phyloP scores from a whole-genome alignment of 2,329 filamentous ascomycete species.

The Venturia asperata region DNA sequence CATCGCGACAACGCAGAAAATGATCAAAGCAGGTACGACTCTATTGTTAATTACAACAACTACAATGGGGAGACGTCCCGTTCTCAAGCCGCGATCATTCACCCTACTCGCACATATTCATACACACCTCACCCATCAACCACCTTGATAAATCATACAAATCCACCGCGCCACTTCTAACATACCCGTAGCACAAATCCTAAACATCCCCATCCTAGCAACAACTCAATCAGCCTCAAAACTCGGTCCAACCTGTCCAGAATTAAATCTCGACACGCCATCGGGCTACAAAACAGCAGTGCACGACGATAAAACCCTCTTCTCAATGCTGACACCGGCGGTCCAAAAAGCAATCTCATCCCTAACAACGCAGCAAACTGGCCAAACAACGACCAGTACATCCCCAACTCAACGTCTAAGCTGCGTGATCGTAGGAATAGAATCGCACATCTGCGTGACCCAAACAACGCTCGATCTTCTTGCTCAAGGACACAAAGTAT shows the following conservation, averaged over 20 bases:
- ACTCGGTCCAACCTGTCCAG: conserved; percentile 70
- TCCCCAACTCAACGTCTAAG: conserved; percentile 34
- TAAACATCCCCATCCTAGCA: conserved; percentile 71
- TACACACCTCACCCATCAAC: neutral
- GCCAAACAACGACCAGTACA: neutral
- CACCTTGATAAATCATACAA: neutral
- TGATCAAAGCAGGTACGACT: conserved; percentile 42
- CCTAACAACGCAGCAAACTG: conserved; percentile 28
- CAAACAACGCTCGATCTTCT: conserved; percentile 84
- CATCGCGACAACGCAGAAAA: conserved; percentile 45
- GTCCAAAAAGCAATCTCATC: conserved; percentile 43
- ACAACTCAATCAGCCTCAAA: conserved; percentile 78
- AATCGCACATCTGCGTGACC: conserved; percentile 88
- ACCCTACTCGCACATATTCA: neutral
- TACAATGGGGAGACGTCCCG: neutral
- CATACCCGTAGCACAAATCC: conserved; percentile 40
- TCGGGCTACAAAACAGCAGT: conserved; percentile 47
- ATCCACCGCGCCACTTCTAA: neutral
- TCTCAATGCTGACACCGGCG: conserved; percentile 77
- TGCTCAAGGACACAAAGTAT: conserved; percentile 68
- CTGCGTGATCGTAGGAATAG: conserved; percentile 81
- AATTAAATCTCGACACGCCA: conserved; percentile 51
- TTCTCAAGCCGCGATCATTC: neutral
- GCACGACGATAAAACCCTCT: conserved; percentile 77
- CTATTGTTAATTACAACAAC: neutral